These are phyloP conservation scores for Orbilia blumenaviensis DNA, from an alignment of 2,329 filamentous ascomycete genomes.

Conservation along the genomic window DNA sequence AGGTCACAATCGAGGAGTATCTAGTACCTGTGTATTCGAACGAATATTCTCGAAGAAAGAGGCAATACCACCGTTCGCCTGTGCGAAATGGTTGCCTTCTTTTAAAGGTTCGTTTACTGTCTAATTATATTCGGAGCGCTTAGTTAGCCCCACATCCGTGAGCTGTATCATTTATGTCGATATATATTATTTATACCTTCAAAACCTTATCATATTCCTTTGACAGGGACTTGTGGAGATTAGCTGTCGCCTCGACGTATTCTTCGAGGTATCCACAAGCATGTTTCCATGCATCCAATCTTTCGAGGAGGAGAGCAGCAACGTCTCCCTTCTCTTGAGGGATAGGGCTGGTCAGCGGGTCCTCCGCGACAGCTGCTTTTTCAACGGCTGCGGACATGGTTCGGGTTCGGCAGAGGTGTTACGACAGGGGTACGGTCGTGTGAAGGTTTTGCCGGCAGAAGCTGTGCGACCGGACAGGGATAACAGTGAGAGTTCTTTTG, in stretches of 20 bases:
- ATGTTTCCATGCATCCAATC: constrained; percentile 95
- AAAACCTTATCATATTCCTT: constrained; percentile 96
- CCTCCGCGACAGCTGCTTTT: constrained; percentile 14
- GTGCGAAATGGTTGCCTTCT: constrained; percentile 89
- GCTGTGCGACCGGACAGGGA: constrained; percentile 15
- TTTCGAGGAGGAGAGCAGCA: constrained; percentile 81
- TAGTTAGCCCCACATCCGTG: too few relatives aligned
- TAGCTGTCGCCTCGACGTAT: constrained; percentile 85
- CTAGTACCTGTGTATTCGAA: constrained; percentile 77
- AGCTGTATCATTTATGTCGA: background rate
- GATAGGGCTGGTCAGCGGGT: constrained; percentile 53
- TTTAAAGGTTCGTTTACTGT: constrained; percentile 84
- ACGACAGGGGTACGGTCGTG: constrained; percentile 26
- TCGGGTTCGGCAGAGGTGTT: constrained; percentile 10
- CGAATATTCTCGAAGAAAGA: constrained; percentile 95
- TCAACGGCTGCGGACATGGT: constrained; percentile 39
- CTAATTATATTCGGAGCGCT: constrained; percentile 62
- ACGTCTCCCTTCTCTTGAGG: constrained; percentile 56
- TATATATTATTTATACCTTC: constrained; percentile 68
- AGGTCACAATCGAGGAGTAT: background rate
- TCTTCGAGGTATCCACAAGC: constrained; percentile 90
- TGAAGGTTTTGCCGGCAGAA: background rate
- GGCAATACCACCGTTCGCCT: constrained; percentile 83
- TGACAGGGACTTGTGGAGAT: constrained; percentile 80
- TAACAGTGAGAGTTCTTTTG: background rate